Conservation (phyloP, 148 eudicot species). For the Rhododendron henanense region DNA sequence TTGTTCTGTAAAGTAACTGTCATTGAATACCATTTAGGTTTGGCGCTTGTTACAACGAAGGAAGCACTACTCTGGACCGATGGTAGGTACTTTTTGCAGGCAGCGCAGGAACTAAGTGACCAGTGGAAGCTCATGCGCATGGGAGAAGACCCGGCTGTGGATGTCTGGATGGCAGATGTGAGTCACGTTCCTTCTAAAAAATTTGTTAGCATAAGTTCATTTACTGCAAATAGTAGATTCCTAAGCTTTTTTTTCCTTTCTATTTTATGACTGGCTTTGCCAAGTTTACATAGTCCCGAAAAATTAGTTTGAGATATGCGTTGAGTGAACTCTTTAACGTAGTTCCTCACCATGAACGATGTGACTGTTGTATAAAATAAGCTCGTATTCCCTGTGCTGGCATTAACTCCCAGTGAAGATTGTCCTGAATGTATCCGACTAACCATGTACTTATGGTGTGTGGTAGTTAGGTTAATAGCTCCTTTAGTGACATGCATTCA, state of each 20-base stretch:
- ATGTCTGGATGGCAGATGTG: slow-evolving; percentile 88
- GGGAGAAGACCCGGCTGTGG: slow-evolving; percentile 83
- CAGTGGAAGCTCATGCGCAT: slow-evolving; percentile 96
- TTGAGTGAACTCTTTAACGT: background rate
- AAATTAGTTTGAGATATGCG: background rate
- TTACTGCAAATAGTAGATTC: background rate
- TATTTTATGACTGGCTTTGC: background rate
- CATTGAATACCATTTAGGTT: slow-evolving; percentile 33
- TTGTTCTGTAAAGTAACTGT: background rate
- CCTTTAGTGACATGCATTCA: background rate
- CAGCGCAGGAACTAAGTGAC: slow-evolving; percentile 55
- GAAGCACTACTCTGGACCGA: slow-evolving; percentile 96
- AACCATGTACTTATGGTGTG: background rate
- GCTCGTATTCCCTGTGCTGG: background rate
- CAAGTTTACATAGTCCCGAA: background rate
- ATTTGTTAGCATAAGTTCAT: background rate
- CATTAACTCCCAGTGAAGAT: background rate
- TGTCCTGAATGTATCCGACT: background rate
- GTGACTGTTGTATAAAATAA: background rate
- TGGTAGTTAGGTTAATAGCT: background rate
- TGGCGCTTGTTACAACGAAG: slow-evolving; percentile 77
- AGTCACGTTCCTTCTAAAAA: slow-evolving; percentile 24
- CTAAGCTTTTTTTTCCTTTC: background rate
- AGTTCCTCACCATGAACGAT: background rate
- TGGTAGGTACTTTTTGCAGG: slow-evolving; percentile 93